Evolutionary conservation across 2,329 filamentous ascomycete species (phyloP).

Genomic region (Fusarium pseudograminearum): DNA sequence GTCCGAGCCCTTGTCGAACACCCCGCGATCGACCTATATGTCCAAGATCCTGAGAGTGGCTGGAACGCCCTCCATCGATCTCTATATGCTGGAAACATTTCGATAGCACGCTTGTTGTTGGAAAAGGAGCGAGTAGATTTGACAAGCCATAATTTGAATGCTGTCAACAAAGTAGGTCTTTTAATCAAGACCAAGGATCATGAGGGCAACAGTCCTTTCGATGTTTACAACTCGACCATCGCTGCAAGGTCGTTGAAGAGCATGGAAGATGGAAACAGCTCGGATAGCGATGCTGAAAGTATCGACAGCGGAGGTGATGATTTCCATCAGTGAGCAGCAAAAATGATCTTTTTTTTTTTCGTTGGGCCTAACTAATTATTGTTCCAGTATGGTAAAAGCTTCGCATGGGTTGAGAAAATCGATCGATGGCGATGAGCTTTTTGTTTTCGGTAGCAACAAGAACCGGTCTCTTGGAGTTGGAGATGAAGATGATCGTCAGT

Average conservation of each 20-base stretch:
- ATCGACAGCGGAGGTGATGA: constrained; percentile 59
- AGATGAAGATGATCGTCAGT: constrained; percentile 95
- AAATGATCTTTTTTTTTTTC: neutral
- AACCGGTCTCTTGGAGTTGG: constrained; percentile 93
- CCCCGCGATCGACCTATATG: constrained; percentile 85
- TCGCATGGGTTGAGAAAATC: constrained; percentile 36
- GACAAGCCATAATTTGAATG: constrained; percentile 69
- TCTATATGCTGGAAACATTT: constrained; percentile 89
- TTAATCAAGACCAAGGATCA: constrained; percentile 96
- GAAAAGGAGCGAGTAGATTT: constrained; percentile 78
- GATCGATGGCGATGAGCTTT: constrained; percentile 81
- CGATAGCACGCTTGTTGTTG: constrained; percentile 84
- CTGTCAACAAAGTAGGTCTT: constrained; percentile 73
- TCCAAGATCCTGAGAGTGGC: constrained; percentile 89
- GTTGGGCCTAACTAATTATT: constrained; percentile 29
- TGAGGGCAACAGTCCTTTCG: constrained; percentile 94
- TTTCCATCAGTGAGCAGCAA: constrained; percentile 48
- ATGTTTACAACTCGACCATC: constrained; percentile 90
- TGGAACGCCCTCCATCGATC: constrained; percentile 96
- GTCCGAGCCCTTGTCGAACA: constrained; percentile 84
- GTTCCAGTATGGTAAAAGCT: constrained; percentile 36
- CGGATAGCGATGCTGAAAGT: constrained; percentile 67
- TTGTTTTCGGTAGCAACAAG: constrained; percentile 95
- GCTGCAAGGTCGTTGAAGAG: constrained; percentile 75
- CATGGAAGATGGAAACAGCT: constrained; percentile 60